Evolutionary conservation across 768 basidiomycete species (phyloP).

Genomic region (Rhodocollybia butyracea): DNA sequence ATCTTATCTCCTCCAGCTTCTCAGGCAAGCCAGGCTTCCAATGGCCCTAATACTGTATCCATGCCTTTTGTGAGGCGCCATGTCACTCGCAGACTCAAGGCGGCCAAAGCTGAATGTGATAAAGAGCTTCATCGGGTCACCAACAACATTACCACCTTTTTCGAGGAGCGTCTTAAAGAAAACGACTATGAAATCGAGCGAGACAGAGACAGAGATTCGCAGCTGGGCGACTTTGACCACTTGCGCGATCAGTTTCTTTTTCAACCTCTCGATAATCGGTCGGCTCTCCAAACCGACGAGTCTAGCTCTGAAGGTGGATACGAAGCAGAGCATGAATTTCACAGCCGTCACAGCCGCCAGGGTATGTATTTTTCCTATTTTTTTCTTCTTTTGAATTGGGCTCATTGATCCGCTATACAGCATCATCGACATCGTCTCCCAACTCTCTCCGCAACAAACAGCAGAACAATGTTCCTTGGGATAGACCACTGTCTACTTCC

Average conservation of each 20-base stretch:
- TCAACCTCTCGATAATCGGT: constrained; percentile 50
- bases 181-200: constrained; percentile 70
- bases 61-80: constrained; percentile 93
- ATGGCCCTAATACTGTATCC: constrained; percentile 73
- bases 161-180: constrained; percentile 86
- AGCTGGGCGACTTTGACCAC: constrained; percentile 49
- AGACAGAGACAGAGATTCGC: constrained; percentile 58
- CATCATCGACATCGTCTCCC: constrained; percentile 67
- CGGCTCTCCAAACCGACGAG: constrained; percentile 61
- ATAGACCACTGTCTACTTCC: constrained; percentile 53
- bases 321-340: constrained; percentile 68
- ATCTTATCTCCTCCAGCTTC: constrained; percentile 51
- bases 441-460: constrained; percentile 53
- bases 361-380: constrained; percentile 52
- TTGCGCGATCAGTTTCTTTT: constrained; percentile 62
- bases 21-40: constrained; percentile 40
- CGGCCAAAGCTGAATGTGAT: constrained; percentile 95
- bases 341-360: constrained; percentile 65
- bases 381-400: constrained; percentile 47
- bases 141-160: constrained; percentile 90
- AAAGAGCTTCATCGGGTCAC: constrained; percentile 93
- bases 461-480: constrained; percentile 65
- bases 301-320: constrained; percentile 81
- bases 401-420: constrained; percentile 41
- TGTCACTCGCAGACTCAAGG: constrained; percentile 88